These are phyloP conservation scores for Rugosomyces carneus DNA, from an alignment of 1,284 basidiomycete genomes.

Conservation along the genomic window DNA sequence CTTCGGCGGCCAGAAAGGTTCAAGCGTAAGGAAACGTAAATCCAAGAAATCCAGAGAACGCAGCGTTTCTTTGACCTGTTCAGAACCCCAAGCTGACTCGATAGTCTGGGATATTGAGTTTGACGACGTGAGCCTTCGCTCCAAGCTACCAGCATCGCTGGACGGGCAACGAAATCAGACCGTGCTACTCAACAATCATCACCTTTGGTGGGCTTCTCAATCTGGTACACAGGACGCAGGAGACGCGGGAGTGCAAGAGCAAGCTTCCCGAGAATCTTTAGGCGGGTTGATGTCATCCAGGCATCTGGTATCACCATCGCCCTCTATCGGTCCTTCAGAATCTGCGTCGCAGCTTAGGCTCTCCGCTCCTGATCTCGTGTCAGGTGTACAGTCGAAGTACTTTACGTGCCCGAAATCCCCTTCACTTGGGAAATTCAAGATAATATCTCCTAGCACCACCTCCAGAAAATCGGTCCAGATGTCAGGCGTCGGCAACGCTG, in stretches of 20 bases:
- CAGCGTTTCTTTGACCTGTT: neutral
- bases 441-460: neutral
- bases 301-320: neutral
- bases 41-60: neutral
- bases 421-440: neutral
- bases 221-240: too few relatives aligned
- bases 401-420: conserved; percentile 5
- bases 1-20: neutral
- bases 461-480: neutral
- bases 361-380: neutral
- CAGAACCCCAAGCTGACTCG: conserved; percentile 31
- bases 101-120: conserved; percentile 65
- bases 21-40: neutral
- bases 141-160: conserved; percentile 12
- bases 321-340: conserved; percentile 25
- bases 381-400: conserved; percentile 12
- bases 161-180: conserved; percentile 9
- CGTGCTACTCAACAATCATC: conserved; percentile 21
- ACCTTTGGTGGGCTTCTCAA: conserved; percentile 7
- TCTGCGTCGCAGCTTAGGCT: conserved; percentile 23
- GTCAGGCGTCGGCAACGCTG: neutral
- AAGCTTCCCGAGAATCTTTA: neutral
- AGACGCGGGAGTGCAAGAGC: neutral
- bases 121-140: conserved; percentile 24
- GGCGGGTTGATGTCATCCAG: neutral